These are phyloP conservation scores for Exidia glandulosa DNA, from an alignment of 768 basidiomycete species.

Conservation along the genomic window DNA sequence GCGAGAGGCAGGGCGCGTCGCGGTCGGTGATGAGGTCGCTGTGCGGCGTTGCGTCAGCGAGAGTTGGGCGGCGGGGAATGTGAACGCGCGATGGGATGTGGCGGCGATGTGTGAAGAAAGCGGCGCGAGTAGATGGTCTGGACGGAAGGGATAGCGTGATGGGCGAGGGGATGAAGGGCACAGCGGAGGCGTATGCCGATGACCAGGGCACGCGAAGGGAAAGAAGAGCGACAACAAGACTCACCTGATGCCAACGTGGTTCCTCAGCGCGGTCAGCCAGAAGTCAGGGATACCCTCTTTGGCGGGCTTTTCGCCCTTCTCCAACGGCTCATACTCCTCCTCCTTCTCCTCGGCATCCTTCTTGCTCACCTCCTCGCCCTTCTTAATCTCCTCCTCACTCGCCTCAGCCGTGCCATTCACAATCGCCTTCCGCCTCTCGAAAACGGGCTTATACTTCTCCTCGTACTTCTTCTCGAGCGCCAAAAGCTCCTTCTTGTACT, in stretches of 20 bases:
- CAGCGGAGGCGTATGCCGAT: too few relatives aligned
- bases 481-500: conserved; percentile 91
- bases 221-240: too few relatives aligned
- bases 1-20: conserved; percentile 77
- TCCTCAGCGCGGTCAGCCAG: conserved; percentile 94
- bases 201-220: too few relatives aligned
- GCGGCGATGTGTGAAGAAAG: too few relatives aligned
- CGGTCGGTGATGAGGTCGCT: conserved; percentile 88
- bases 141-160: too few relatives aligned
- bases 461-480: conserved; percentile 81
- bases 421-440: conserved; percentile 76
- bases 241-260: conserved; percentile 78
- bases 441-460: conserved; percentile 50
- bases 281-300: conserved; percentile 74
- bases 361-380: conserved; percentile 58
- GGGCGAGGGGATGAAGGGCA: too few relatives aligned
- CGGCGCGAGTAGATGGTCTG: too few relatives aligned
- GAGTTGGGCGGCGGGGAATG: too few relatives aligned
- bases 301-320: conserved; percentile 14
- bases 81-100: too few relatives aligned
- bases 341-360: conserved; percentile 65
- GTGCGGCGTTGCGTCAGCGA: too few relatives aligned
- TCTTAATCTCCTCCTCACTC: conserved; percentile 70
- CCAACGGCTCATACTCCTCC: conserved; percentile 21
- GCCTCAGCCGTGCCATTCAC: conserved; percentile 66